Percentiles rank a stretch among this genome's conserved stretches.
Evolutionary conservation across 768 basidiomycete species (phyloP).

Genomic region (Aureoboletus auriporus): DNA sequence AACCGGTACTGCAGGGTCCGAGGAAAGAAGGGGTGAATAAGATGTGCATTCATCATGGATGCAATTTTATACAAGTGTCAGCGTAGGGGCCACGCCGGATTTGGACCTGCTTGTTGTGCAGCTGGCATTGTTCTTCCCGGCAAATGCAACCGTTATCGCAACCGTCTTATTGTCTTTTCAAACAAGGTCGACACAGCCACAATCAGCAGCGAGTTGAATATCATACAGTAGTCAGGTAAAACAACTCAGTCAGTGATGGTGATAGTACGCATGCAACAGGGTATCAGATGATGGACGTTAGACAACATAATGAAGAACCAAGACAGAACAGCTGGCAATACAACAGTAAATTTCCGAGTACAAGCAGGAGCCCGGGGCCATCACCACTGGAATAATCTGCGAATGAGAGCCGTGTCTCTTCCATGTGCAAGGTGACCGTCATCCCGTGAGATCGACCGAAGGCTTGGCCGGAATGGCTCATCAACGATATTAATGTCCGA

Average conservation of each 20-base stretch:
- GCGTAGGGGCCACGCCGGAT: background rate
- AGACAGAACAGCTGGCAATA: conserved; percentile 25
- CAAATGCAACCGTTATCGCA: background rate
- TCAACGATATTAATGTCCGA: conserved; percentile 30
- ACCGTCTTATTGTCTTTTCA: background rate
- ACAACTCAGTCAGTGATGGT: conserved; percentile 28
- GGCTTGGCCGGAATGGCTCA: conserved; percentile 35
- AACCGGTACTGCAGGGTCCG: conserved; percentile 18
- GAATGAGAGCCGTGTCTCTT: conserved; percentile 44
- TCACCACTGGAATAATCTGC: conserved; percentile 49
- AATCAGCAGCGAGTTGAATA: conserved; percentile 3
- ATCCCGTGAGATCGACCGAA: conserved; percentile 31
- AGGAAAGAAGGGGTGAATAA: background rate
- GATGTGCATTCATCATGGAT: conserved; percentile 1
- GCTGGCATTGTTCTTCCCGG: conserved; percentile 13
- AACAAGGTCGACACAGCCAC: conserved; percentile 6
- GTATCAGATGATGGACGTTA: conserved; percentile 30
- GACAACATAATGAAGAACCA: conserved; percentile 26
- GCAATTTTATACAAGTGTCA: conserved; percentile 14
- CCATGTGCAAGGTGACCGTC: conserved; percentile 28
- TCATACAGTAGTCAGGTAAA: conserved; percentile 26
- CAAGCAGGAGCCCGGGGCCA: conserved; percentile 6
- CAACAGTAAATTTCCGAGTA: conserved; percentile 22
- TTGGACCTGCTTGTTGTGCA: conserved; percentile 11
- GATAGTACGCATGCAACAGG: conserved; percentile 34